Conservation (phyloP, 2,329 filamentous ascomycete genomes). For the Aureobasidium subglaciale region DNA sequence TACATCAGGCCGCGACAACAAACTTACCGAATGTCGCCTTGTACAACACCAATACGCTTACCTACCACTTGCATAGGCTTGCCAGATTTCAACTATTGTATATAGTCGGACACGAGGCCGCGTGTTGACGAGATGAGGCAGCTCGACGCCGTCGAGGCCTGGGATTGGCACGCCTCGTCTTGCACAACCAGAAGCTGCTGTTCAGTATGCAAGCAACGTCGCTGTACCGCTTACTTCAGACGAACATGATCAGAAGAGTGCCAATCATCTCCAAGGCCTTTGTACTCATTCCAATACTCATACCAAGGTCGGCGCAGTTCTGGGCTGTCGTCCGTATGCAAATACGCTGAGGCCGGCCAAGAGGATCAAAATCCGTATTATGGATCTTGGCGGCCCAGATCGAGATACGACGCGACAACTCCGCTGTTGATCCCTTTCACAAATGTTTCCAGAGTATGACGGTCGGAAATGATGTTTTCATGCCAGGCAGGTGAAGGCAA, state of each 20-base stretch:
- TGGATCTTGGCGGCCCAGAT: conserved; percentile 1
- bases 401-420: not conserved
- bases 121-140: not conserved
- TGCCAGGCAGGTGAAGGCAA: conserved; percentile 12
- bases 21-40: not conserved
- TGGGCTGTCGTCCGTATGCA: not conserved
- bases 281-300: not conserved
- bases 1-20: conserved; percentile 1
- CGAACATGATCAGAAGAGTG: not conserved
- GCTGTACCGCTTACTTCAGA: not conserved
- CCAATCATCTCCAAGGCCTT: not conserved
- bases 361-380: not conserved
- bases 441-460: not conserved
- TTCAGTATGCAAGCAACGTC: not conserved
- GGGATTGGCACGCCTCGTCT: not conserved
- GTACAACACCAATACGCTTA: conserved; percentile 2
- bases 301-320: conserved; percentile 6
- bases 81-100: not conserved
- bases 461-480: conserved; percentile 15
- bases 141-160: not conserved
- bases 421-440: not conserved
- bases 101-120: conserved; percentile 1
- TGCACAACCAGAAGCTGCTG: not conserved
- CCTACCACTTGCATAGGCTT: not conserved
- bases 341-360: conserved; percentile 1